phyloP scores from a whole-genome alignment of 2,329 filamentous ascomycete genomes.

The Pseudogymnoascus sp. region DNA sequence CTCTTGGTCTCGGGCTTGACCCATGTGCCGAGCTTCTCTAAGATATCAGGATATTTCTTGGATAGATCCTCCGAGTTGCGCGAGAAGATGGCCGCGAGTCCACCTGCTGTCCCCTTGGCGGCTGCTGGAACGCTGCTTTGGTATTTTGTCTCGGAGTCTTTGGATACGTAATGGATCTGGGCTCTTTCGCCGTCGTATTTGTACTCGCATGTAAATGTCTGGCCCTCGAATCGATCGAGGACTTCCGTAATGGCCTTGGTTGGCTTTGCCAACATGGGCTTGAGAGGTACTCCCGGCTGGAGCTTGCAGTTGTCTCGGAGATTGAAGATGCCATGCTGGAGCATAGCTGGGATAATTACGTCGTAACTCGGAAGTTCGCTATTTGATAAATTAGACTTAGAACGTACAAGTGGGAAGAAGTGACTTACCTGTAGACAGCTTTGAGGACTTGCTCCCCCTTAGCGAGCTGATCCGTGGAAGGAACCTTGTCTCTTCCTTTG shows the following conservation, averaged over 20 bases:
- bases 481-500: constrained; percentile 52
- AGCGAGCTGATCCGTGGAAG: constrained; percentile 67
- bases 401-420: background rate
- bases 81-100: constrained; percentile 89
- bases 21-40: constrained; percentile 81
- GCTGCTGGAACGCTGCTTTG: constrained; percentile 50
- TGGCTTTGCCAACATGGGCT: constrained; percentile 97
- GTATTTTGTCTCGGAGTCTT: constrained; percentile 63
- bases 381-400: constrained; percentile 27
- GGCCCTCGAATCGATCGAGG: constrained; percentile 88
- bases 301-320: constrained; percentile 81
- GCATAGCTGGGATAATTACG: constrained; percentile 82
- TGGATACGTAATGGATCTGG: constrained; percentile 95
- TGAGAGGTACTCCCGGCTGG: constrained; percentile 85
- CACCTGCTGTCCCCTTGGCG: constrained; percentile 44
- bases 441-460: constrained; percentile 82
- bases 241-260: constrained; percentile 98
- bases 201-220: constrained; percentile 96
- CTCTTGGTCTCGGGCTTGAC: constrained; percentile 83
- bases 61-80: constrained; percentile 94
- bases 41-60: constrained; percentile 94
- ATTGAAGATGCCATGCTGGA: constrained; percentile 77
- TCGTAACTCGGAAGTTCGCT: constrained; percentile 94
- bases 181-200: constrained; percentile 97
- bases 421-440: constrained; percentile 68